Evolutionary conservation across 1,139 yeast species (phyloP).

Genomic region (Pichia sp.): DNA sequence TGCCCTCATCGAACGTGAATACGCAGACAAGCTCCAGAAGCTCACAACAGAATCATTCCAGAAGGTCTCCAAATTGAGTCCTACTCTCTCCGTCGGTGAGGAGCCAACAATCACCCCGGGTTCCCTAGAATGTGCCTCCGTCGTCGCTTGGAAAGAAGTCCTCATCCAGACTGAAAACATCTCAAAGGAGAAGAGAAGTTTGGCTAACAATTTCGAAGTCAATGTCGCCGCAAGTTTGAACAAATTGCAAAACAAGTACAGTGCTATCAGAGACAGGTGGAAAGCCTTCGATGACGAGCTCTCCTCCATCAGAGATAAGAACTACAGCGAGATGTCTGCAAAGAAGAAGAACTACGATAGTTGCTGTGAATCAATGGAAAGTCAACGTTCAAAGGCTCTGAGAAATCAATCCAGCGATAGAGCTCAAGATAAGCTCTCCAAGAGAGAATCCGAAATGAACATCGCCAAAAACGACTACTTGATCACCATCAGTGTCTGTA

Average conservation of each 20-base stretch:
- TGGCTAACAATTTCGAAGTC: constrained; percentile 60
- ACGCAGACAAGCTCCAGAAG: constrained; percentile 63
- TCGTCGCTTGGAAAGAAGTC: constrained; percentile 93
- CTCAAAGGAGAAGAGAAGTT: constrained; percentile 61
- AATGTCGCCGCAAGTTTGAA: constrained; percentile 65
- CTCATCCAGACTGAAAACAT: constrained; percentile 81
- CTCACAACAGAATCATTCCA: constrained; percentile 71
- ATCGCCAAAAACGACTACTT: constrained; percentile 80
- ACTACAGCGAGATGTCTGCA: constrained; percentile 66
- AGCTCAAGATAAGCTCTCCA: constrained; percentile 54
- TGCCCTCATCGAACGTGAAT: constrained; percentile 78
- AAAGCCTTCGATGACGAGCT: constrained; percentile 59
- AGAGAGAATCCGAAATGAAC: constrained; percentile 79
- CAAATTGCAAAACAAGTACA: constrained; percentile 53
- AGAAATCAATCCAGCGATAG: constrained; percentile 52
- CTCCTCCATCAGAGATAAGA: constrained; percentile 52
- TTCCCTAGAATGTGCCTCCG: constrained; percentile 85
- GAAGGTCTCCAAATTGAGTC: constrained; percentile 68
- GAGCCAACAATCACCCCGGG: constrained; percentile 93
- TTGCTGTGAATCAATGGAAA: constrained; percentile 78
- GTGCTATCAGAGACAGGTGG: constrained; percentile 54
- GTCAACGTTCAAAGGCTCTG: constrained; percentile 70
- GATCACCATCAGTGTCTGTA: constrained; percentile 78
- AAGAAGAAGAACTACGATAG: constrained; percentile 76
- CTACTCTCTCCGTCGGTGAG: constrained; percentile 84